These are phyloP conservation scores for Peronosclerospora sorghi DNA, from an alignment of 352 stramenopile genomes.

Conservation along the genomic window DNA sequence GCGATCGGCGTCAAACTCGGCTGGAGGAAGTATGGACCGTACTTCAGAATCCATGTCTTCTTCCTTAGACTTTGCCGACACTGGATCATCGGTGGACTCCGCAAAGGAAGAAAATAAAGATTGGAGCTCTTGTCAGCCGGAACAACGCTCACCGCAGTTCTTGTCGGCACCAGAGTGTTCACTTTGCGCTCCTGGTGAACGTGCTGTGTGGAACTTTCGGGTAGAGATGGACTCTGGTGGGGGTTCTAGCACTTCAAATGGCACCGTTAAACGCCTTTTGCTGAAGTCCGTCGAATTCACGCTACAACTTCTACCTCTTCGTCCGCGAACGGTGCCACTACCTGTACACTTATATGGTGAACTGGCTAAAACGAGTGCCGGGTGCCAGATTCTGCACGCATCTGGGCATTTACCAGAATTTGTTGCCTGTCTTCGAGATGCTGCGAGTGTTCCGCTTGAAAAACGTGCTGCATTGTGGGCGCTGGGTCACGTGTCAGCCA, in stretches of 20 bases:
- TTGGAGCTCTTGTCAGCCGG: conserved; percentile 79
- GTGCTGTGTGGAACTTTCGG: conserved; percentile 82
- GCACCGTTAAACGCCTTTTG: conserved; percentile 55
- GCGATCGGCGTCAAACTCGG: conserved; percentile 42
- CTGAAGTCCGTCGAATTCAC: conserved; percentile 88
- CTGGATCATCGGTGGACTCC: conserved; percentile 40
- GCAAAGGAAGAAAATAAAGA: conserved; percentile 82
- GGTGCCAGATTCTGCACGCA: conserved; percentile 67
- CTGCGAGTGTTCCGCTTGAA: conserved; percentile 71
- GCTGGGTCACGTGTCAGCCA: conserved; percentile 72
- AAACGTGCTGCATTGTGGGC: conserved; percentile 80
- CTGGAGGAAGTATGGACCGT: conserved; percentile 36
- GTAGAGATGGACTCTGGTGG: conserved; percentile 71
- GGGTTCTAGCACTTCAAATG: conserved; percentile 30
- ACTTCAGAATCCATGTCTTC: conserved; percentile 49
- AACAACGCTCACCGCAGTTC: conserved; percentile 65
- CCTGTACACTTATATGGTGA: conserved; percentile 80
- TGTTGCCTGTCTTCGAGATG: conserved; percentile 68
- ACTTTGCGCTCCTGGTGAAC: conserved; percentile 67
- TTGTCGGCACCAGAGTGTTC: conserved; percentile 59
- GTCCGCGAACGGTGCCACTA: conserved; percentile 64
- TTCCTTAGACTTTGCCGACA: conserved; percentile 54
- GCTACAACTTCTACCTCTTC: conserved; percentile 67
- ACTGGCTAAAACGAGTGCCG: conserved; percentile 71
- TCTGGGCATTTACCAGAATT: conserved; percentile 80